Conservation (phyloP, 2,329 filamentous ascomycete genomes). For the Beauveria scarabaeidicola region DNA sequence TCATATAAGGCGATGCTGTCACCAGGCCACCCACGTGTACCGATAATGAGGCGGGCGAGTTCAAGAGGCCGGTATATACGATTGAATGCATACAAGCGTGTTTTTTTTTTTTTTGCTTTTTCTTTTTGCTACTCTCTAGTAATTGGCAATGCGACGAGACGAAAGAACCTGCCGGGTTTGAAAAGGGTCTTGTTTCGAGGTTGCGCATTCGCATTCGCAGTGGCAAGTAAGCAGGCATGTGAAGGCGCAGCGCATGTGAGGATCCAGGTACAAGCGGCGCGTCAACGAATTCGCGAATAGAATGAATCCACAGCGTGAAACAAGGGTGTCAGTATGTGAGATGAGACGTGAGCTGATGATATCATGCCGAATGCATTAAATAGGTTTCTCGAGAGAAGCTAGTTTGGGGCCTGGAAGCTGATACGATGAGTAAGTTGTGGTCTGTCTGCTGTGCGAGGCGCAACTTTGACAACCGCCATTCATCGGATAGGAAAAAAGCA, state of each 20-base stretch:
- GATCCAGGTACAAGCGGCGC: neutral
- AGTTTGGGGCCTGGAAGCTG: neutral
- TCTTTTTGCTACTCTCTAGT: neutral
- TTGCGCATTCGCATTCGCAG: neutral
- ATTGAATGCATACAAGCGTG: slow-evolving; percentile 7
- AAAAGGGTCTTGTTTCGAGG: neutral
- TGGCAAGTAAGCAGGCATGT: neutral
- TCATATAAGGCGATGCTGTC: slow-evolving; percentile 35
- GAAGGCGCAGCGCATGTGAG: neutral
- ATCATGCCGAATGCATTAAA: neutral
- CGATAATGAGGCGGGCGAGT: neutral
- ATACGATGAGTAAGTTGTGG: neutral
- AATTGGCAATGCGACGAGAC: neutral
- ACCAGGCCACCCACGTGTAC: neutral
- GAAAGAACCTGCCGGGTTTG: neutral
- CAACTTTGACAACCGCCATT: neutral
- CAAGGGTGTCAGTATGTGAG: neutral
- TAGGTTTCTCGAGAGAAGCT: neutral
- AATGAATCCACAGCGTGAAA: neutral
- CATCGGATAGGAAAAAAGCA: neutral
- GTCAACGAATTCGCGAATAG: neutral
- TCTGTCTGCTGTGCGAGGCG: neutral
- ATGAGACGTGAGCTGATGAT: neutral
- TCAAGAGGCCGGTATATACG: neutral
- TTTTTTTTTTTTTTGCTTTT: neutral